Conservation (phyloP, 179 eudicot species). For the Dionaea muscipula region DNA sequence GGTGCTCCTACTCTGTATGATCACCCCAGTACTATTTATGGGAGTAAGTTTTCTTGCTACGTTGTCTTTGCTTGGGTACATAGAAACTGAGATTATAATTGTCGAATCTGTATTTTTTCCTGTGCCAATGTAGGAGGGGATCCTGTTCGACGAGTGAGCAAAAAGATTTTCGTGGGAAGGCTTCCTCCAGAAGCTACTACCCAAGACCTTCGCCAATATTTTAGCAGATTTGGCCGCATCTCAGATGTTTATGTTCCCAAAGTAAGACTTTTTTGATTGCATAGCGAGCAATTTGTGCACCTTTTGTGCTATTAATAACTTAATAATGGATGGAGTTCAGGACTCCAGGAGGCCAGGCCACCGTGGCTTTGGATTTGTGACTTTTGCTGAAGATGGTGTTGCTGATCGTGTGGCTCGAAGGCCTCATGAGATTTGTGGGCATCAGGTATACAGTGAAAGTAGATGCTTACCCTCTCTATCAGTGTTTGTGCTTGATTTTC, state of each 20-base stretch:
- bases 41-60: conserved; percentile 45
- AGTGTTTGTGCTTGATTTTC: neutral
- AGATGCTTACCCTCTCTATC: neutral
- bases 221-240: conserved; percentile 91
- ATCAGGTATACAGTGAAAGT: conserved; percentile 41
- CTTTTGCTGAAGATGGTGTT: conserved; percentile 91
- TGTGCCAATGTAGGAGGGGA: conserved; percentile 29
- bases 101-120: neutral
- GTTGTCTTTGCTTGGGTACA: neutral
- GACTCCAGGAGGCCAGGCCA: conserved; percentile 95
- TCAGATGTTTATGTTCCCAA: conserved; percentile 86
- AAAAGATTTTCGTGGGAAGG: conserved; percentile 91
- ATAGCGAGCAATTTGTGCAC: neutral
- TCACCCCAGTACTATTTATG: conserved; percentile 64
- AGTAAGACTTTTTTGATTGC: conserved; percentile 27
- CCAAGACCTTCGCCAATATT: conserved; percentile 84
- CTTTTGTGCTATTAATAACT: too few species aligned
- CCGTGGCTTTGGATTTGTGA: conserved; percentile 97
- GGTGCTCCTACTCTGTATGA: conserved; percentile 97
- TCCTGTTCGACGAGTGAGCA: conserved; percentile 62
- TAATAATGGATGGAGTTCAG: conserved; percentile 15
- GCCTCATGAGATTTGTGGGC: conserved; percentile 91
- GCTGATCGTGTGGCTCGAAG: conserved; percentile 92
- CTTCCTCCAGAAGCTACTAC: conserved; percentile 89
- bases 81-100: neutral